These are phyloP conservation scores for Crithidia sp. DNA, from an alignment of 208 protist species.

Conservation along the genomic window DNA sequence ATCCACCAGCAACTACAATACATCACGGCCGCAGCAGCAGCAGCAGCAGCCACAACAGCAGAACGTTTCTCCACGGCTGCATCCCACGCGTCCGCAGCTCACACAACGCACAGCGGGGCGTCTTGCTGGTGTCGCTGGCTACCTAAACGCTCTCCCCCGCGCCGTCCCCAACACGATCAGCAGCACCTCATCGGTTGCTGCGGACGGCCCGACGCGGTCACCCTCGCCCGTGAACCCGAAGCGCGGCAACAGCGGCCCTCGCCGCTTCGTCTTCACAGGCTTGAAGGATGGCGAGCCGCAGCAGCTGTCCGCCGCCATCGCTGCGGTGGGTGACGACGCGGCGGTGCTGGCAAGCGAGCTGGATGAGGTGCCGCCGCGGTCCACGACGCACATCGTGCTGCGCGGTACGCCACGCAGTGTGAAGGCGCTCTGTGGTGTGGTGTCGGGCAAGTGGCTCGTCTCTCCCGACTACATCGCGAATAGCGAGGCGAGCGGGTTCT, in stretches of 20 bases:
- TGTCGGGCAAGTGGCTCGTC: slow-evolving; percentile 79
- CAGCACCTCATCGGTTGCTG: slow-evolving; percentile 56
- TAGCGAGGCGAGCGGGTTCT: slow-evolving; percentile 71
- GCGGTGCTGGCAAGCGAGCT: slow-evolving; percentile 54
- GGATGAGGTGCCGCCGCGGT: slow-evolving; percentile 63
- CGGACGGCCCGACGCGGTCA: slow-evolving; percentile 72
- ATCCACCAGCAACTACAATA: neutral
- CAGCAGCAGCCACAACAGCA: slow-evolving; percentile 4
- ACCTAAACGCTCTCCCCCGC: neutral
- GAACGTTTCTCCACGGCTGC: neutral
- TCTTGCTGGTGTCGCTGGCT: slow-evolving; percentile 12
- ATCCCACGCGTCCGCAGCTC: slow-evolving; percentile 14
- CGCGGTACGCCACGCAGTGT: slow-evolving; percentile 79
- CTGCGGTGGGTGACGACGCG: slow-evolving; percentile 50
- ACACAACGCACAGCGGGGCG: slow-evolving; percentile 33
- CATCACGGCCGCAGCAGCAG: slow-evolving; percentile 6
- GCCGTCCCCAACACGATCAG: slow-evolving; percentile 44
- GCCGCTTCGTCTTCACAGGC: slow-evolving; percentile 79
- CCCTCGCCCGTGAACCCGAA: slow-evolving; percentile 85
- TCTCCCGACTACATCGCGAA: slow-evolving; percentile 77
- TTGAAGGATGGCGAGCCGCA: slow-evolving; percentile 60
- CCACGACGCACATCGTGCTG: slow-evolving; percentile 80
- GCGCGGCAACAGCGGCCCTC: slow-evolving; percentile 55
- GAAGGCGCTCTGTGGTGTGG: slow-evolving; percentile 84
- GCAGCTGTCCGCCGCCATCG: slow-evolving; percentile 47